phyloP scores from a whole-genome alignment of 306 rosid species.

The Cucurbita ficifolia region DNA sequence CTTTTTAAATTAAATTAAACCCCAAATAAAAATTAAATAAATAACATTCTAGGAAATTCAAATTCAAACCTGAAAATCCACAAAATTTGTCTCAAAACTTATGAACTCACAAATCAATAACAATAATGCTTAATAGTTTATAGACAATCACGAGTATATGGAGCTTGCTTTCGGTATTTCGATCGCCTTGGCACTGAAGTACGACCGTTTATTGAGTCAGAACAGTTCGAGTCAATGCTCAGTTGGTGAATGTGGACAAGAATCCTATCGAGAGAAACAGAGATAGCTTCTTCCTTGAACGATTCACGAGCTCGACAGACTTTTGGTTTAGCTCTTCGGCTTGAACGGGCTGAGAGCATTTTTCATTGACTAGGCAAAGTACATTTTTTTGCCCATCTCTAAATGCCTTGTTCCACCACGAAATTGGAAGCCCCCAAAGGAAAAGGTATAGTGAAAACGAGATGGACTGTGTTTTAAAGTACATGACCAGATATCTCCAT shows the following conservation, averaged over 20 bases:
- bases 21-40: background rate
- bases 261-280: background rate
- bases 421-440: background rate
- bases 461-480: background rate
- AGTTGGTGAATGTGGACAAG: background rate
- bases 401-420: background rate
- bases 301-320: too few species aligned
- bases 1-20: background rate
- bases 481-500: background rate
- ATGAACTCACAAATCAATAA: background rate
- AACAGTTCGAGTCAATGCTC: too few species aligned
- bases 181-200: background rate
- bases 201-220: background rate
- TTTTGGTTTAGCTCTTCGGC: too few species aligned
- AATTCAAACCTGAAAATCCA: background rate
- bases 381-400: background rate
- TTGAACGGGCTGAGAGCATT: background rate
- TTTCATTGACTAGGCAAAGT: constrained; percentile 1
- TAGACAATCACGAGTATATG: background rate
- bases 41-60: background rate
- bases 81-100: background rate
- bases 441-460: background rate
- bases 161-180: background rate
- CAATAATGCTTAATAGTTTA: background rate
- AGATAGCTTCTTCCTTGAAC: background rate